phyloP scores from a whole-genome alignment of 169 alveolate genomes.

The Ichthyophthirius multifiliis region DNA sequence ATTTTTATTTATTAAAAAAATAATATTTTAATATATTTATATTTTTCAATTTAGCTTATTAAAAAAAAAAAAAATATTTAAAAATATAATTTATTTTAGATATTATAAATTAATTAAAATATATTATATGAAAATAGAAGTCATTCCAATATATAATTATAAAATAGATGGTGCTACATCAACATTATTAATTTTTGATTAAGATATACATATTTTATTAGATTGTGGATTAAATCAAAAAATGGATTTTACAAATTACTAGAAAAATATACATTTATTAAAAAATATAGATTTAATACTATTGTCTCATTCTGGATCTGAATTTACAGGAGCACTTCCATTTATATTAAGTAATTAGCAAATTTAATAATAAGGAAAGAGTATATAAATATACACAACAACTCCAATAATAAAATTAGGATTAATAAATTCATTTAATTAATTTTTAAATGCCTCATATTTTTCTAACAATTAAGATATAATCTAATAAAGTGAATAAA shows the following conservation, averaged over 20 bases:
- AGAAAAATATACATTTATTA: neutral
- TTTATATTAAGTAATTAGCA: neutral
- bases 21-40: no score
- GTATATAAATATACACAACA: neutral
- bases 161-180: conserved; percentile 11
- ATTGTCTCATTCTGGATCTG: conserved; percentile 9
- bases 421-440: neutral
- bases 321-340: conserved; percentile 8
- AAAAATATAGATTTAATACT: conserved; percentile 1
- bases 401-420: conserved; percentile 14
- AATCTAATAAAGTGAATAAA: neutral
- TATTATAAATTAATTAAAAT: no score
- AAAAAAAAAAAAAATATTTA: no score
- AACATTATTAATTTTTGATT: neutral
- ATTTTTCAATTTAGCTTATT: no score
- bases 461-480: neutral
- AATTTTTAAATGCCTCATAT: neutral
- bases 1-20: no score
- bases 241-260: neutral
- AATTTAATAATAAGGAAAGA: neutral
- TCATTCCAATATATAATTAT: neutral
- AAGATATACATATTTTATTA: neutral
- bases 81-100: no score
- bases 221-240: conserved; percentile 9
- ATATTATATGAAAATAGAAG: conserved; percentile 7